These are phyloP conservation scores for Primulina tabacum DNA, from an alignment of 257 asterid genomes.

Conservation along the genomic window DNA sequence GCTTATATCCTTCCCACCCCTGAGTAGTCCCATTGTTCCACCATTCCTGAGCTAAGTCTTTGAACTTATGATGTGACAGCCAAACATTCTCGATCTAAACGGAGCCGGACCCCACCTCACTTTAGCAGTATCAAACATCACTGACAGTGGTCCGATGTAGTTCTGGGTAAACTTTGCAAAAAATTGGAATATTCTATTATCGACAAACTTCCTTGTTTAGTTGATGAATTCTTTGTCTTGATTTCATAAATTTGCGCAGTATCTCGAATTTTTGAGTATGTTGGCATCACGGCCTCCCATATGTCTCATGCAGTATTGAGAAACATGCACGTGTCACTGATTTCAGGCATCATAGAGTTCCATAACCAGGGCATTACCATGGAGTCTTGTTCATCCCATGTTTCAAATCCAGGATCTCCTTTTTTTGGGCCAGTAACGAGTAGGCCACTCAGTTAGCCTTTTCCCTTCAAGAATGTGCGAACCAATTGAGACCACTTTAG, in stretches of 20 bases:
- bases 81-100: too few relatives aligned
- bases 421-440: neutral
- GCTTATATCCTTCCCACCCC: too few relatives aligned
- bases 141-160: too few relatives aligned
- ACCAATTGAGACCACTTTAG: neutral
- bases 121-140: too few relatives aligned
- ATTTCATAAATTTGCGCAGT: slow-evolving; percentile 3
- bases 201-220: slow-evolving; percentile 5
- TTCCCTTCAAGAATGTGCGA: neutral
- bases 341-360: neutral
- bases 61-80: too few relatives aligned
- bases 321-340: slow-evolving; percentile 4
- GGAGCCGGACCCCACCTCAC: too few relatives aligned
- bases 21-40: too few relatives aligned
- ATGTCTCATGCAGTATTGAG: neutral
- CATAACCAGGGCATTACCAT: neutral
- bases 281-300: neutral
- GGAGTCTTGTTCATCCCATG: slow-evolving; percentile 15
- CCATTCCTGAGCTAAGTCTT: too few relatives aligned
- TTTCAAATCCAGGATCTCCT: neutral
- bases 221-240: neutral
- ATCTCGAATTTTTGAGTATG: neutral
- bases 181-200: neutral
- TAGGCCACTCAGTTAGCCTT: neutral
- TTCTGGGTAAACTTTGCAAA: neutral